Conservation (phyloP, 2,329 filamentous ascomycete genomes). For the Cercospora beticola region DNA sequence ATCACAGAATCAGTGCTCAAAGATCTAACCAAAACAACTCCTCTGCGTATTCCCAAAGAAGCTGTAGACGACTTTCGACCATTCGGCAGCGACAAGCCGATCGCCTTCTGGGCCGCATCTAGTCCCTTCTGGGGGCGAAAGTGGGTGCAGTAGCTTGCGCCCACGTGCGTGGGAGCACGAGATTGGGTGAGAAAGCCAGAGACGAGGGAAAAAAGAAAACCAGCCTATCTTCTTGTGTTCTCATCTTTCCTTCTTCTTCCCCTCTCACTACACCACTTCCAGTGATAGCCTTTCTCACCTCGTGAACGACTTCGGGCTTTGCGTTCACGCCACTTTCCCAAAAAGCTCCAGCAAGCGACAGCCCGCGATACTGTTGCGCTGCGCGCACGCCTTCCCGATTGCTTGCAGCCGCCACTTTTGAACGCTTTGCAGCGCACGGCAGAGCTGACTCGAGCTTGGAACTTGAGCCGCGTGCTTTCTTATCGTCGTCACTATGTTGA, state of each 20-base stretch:
- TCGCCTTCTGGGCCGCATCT: constrained; percentile 14
- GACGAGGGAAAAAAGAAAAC: constrained; percentile 4
- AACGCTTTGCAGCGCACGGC: not conserved
- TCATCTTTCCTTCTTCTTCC: constrained; percentile 6
- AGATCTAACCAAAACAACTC: not conserved
- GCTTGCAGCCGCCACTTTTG: constrained; percentile 3
- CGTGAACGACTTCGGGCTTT: constrained; percentile 59
- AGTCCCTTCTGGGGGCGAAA: constrained; percentile 3
- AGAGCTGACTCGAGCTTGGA: not conserved
- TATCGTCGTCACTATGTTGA: constrained; percentile 12
- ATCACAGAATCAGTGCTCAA: not conserved
- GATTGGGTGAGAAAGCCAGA: constrained; percentile 1
- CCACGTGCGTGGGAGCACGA: constrained; percentile 6
- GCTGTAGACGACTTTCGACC: not conserved
- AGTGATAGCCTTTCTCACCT: constrained; percentile 1
- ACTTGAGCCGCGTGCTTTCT: not conserved
- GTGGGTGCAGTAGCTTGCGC: constrained; percentile 7
- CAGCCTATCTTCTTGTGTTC: constrained; percentile 5
- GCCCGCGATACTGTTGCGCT: not conserved
- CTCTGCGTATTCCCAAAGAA: not conserved
- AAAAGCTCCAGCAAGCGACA: constrained; percentile 47
- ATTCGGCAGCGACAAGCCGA: not conserved
- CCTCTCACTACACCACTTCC: constrained; percentile 5
- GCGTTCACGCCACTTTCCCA: constrained; percentile 48
- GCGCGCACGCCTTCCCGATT: not conserved